Evolutionary conservation across 164 flowering plant species (phyloP).

Genomic region (Vitis amurensis): DNA sequence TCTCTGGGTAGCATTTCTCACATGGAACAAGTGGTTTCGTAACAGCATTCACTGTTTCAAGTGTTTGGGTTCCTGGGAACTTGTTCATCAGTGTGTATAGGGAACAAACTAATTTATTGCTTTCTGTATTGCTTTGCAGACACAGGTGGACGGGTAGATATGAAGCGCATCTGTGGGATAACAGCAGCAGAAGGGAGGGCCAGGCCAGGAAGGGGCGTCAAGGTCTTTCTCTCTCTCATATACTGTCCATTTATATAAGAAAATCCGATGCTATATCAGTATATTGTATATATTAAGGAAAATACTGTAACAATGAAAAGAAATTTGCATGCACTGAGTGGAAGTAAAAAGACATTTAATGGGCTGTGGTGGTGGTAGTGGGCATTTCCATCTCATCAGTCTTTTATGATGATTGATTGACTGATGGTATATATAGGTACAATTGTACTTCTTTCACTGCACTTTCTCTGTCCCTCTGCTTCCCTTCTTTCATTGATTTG

Average conservation of each 20-base stretch:
- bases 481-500: constrained; percentile 28
- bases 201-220: constrained; percentile 95
- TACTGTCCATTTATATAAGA: neutral
- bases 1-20: too few relatives aligned
- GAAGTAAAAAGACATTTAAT: neutral
- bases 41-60: neutral
- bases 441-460: constrained; percentile 19
- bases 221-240: constrained; percentile 41
- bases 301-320: constrained; percentile 5
- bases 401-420: constrained; percentile 36
- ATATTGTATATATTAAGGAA: too few relatives aligned
- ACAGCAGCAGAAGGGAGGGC: constrained; percentile 94
- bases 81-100: constrained; percentile 1
- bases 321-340: constrained; percentile 20
- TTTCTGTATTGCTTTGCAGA: constrained; percentile 30
- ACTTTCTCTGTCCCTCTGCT: constrained; percentile 3
- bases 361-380: neutral
- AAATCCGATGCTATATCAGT: too few relatives aligned
- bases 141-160: constrained; percentile 95
- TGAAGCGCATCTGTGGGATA: constrained; percentile 98
- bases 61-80: constrained; percentile 2
- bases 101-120: neutral
- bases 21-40: too few relatives aligned
- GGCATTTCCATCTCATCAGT: neutral
- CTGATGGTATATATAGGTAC: constrained; percentile 18